Evolutionary conservation across 768 basidiomycete species (phyloP), one percentile per base, ranked within the genome.

Genomic region (Pleurotus tuber-regium): DNA sequence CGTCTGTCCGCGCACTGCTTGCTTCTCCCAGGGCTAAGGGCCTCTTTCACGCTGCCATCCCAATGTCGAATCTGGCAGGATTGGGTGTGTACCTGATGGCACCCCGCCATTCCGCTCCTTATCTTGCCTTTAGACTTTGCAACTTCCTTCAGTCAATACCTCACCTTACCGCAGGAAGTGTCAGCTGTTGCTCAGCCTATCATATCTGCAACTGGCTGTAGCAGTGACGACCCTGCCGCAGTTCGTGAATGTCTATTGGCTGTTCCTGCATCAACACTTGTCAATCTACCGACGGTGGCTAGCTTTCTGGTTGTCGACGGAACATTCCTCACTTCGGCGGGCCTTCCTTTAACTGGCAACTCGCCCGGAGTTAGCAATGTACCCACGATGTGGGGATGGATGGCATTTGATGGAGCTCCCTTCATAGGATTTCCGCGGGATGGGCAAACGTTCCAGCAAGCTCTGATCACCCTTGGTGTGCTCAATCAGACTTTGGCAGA

Each of bases 371-470:
- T 75, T 4, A 48, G 46, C 29, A 61, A 72, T 21, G 77, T 73
- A 1, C 75, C 75, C 50, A 68, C 74, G 33, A 68, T 81, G 53
- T 73, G 75, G 54, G 78, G 78, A 1, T 74, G 71, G 69, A 78
- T 77, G 73, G 63, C 73, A 16, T 77, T 77, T 52, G 78, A 80
- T 56, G 79, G 78, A 0, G 65, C 73, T 0, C 71, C 75, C 33
- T 76, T 80, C 56, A 66, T 74, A 25, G 69, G 70, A 1, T 70
- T 67, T 47, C 46, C 46, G 19, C 31, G 35, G 29, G 46, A 48
- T 24, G 46, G 46, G 18, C 46, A 48, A 35, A 48, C 46, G 8
- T 23, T 48, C 10, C 21, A 21, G 1, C 16, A 48, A 21, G 46
- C 46, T 12, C 31, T 48, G 14, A 30, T 35, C 10, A 18, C 7